Conservation (phyloP, 176 grass and related monocot genomes). For the Aechmea fasciata region DNA sequence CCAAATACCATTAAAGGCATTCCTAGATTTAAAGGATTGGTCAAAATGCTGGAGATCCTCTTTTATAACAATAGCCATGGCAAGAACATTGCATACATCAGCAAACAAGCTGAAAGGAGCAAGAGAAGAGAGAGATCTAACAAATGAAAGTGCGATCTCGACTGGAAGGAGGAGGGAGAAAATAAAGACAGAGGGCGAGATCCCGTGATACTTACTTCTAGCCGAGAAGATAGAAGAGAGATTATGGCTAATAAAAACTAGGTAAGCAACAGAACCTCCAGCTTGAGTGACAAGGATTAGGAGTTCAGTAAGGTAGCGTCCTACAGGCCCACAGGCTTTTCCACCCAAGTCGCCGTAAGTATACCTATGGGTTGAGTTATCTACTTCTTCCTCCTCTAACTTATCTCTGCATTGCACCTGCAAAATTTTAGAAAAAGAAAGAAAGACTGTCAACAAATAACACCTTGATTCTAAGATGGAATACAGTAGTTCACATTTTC, state of each 20-base stretch:
- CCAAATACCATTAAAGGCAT: conserved; percentile 63
- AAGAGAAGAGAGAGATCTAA: conserved; percentile 62
- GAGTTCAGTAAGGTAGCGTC: conserved; percentile 63
- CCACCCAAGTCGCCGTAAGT: conserved; percentile 77
- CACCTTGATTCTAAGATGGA: not conserved
- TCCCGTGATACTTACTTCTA: not conserved
- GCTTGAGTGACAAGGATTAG: conserved; percentile 70
- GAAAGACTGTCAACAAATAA: not conserved
- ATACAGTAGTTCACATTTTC: too few relatives aligned
- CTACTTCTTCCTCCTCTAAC: conserved; percentile 39
- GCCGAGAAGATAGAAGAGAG: conserved; percentile 56
- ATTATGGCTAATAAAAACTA: conserved; percentile 91
- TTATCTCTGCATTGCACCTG: conserved; percentile 78
- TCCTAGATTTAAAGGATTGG: conserved; percentile 47
- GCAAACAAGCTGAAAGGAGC: conserved; percentile 85
- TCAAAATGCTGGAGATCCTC: conserved; percentile 59
- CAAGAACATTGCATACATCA: conserved; percentile 68
- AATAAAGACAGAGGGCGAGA: conserved; percentile 41
- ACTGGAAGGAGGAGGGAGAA: conserved; percentile 66
- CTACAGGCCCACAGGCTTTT: conserved; percentile 54
- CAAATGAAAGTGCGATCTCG: conserved; percentile 66
- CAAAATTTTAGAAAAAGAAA: not conserved
- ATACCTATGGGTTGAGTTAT: conserved; percentile 17
- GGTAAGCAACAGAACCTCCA: conserved; percentile 64
- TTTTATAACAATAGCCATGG: conserved; percentile 83